Conservation (phyloP, 2,329 filamentous ascomycete species). For the Canariomyces notabilis region DNA sequence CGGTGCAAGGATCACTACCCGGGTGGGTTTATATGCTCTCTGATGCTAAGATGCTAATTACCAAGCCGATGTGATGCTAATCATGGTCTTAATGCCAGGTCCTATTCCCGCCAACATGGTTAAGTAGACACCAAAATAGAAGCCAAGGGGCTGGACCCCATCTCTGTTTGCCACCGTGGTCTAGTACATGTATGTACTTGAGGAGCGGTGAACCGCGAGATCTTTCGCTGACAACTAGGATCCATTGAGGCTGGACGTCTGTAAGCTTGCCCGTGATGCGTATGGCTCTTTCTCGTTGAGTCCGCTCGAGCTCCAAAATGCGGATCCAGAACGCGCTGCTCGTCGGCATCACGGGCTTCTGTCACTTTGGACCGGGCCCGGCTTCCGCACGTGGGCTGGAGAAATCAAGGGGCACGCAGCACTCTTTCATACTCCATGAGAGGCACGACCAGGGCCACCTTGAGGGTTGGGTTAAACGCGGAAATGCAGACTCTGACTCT, state of each 20-base stretch:
- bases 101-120: neutral
- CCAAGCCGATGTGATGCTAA: neutral
- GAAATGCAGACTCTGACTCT: constrained; percentile 4
- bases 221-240: too few species aligned
- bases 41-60: too few species aligned
- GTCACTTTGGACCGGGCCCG: neutral
- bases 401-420: neutral
- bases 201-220: too few species aligned
- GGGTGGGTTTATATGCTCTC: neutral
- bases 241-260: too few species aligned
- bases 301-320: neutral
- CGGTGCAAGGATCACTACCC: neutral
- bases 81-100: neutral
- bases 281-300: neutral
- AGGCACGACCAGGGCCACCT: constrained; percentile 8
- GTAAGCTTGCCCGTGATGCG: too few species aligned
- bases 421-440: constrained; percentile 16
- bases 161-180: neutral
- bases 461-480: constrained; percentile 19
- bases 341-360: neutral
- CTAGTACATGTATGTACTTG: neutral
- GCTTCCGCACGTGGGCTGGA: too few species aligned
- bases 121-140: neutral
- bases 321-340: neutral
- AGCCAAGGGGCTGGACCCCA: neutral